These are phyloP conservation scores for Roridomyces roridus DNA, from an alignment of 768 basidiomycete species.

Conservation along the genomic window DNA sequence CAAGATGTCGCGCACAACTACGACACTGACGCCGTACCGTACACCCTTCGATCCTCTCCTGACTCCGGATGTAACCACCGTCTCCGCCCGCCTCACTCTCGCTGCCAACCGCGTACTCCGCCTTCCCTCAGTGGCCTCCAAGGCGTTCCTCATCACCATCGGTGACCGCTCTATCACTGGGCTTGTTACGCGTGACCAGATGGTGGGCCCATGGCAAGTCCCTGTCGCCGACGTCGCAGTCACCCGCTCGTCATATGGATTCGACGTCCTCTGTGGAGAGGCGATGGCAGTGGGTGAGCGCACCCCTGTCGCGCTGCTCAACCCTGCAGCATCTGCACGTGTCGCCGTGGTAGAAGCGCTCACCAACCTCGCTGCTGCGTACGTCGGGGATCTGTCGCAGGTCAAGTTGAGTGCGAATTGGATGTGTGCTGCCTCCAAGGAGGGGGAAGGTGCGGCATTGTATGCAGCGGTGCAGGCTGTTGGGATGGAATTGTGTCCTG, in stretches of 20 bases:
- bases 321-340: constrained; percentile 88
- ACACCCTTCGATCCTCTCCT: constrained; percentile 77
- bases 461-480: constrained; percentile 92
- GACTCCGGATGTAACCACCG: constrained; percentile 43
- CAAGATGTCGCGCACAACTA: constrained; percentile 82
- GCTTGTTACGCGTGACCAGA: constrained; percentile 94
- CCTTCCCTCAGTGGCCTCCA: constrained; percentile 92
- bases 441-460: constrained; percentile 87
- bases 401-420: constrained; percentile 99
- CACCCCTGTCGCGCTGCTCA: constrained; percentile 89
- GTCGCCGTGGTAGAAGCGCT: constrained; percentile 96
- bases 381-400: constrained; percentile 66
- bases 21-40: constrained; percentile 43
- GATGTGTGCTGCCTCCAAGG: constrained; percentile 95
- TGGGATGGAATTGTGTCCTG: constrained; percentile 93
- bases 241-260: constrained; percentile 93
- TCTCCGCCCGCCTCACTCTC: constrained; percentile 57
- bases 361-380: constrained; percentile 88
- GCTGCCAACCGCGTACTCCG: constrained; percentile 85
- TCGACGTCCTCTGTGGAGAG: constrained; percentile 83
- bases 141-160: constrained; percentile 98
- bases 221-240: constrained; percentile 98
- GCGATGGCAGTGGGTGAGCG: constrained; percentile 99
- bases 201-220: constrained; percentile 99
- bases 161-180: constrained; percentile 95